Conservation (phyloP, 257 asterid genomes). For the Solanum bukasovii region DNA sequence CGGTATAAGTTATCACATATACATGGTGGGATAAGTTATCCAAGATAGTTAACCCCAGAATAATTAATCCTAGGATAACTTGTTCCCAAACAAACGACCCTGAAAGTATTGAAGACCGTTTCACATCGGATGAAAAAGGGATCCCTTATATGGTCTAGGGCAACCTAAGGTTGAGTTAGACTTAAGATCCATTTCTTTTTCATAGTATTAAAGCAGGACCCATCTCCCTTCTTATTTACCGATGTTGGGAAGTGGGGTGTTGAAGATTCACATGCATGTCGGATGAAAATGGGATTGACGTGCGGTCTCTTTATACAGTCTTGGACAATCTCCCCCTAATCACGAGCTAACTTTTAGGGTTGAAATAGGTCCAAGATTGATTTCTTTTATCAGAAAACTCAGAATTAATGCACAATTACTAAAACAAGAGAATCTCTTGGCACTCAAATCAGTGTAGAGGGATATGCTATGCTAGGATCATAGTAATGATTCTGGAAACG, state of each 20-base stretch:
- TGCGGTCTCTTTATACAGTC: background rate
- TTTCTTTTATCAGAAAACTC: background rate
- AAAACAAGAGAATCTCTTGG: background rate
- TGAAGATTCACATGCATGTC: background rate
- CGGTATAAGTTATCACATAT: background rate
- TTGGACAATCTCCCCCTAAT: background rate
- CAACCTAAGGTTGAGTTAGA: background rate
- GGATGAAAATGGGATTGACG: background rate
- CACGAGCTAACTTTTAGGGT: background rate
- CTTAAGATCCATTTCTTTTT: background rate
- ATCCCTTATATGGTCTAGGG: background rate
- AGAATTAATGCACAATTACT: background rate
- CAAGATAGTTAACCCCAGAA: background rate
- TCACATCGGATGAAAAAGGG: background rate
- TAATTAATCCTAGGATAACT: too few species aligned
- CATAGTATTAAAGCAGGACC: background rate
- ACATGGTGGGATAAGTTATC: background rate
- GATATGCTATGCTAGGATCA: background rate
- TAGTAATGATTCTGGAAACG: background rate
- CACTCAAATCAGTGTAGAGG: background rate
- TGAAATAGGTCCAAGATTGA: background rate
- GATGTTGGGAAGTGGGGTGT: background rate
- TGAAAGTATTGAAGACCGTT: background rate
- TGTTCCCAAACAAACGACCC: background rate
- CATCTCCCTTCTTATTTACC: background rate